Evolutionary conservation across 805 yeast genomes (phyloP), one percentile per base, ranked within the genome.

Genomic region (Pichia exigua): DNA sequence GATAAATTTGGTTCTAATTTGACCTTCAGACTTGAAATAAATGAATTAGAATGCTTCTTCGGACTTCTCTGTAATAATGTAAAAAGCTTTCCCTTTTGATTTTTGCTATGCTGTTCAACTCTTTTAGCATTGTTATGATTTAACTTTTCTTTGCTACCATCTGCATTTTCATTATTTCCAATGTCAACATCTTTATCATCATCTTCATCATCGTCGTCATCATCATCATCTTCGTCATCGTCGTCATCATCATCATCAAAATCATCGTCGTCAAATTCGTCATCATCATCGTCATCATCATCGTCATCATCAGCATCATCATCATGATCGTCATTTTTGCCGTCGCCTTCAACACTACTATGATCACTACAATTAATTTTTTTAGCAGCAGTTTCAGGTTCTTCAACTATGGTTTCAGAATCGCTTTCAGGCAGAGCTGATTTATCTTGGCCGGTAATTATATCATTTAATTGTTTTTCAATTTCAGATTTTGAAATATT

Each of bases 381-480:
- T 7, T 48, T 47, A 2, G 20, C 46, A 41, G 38, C 32, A 48
- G 27, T 48, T 17, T 43, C 45, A 4, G 48, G 18, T 13, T 51
- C 47, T 10, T 56, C 64, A 15, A 55, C 51, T 30, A 59, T 53
- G 3, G 62, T 60, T 45, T 62, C 66, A 1, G 64, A 48, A 49
- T 61, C 65, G 50, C 65, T 62, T 46, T 52, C 59, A 8, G 38
- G 12, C 28, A 17, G 26, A 24, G 22, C 41, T 13, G 40, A 32
- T 28, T 49, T 45, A 3, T 30, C 56, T 27, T 42, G 45, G 12
- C 26, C 44, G 1, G 51, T 44, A 1, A 44, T 38, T 20, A 46
- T 50, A 38, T 44, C 44, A 35, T 50, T 50, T 24, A 50, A 38
- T 8, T 30, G 46, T n/a, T 42, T 51, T 42, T 46, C 48, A 15